Base-by-base conservation (phyloP, 805 yeast species). In the Ogataea nakhonphanomensis region DNA sequence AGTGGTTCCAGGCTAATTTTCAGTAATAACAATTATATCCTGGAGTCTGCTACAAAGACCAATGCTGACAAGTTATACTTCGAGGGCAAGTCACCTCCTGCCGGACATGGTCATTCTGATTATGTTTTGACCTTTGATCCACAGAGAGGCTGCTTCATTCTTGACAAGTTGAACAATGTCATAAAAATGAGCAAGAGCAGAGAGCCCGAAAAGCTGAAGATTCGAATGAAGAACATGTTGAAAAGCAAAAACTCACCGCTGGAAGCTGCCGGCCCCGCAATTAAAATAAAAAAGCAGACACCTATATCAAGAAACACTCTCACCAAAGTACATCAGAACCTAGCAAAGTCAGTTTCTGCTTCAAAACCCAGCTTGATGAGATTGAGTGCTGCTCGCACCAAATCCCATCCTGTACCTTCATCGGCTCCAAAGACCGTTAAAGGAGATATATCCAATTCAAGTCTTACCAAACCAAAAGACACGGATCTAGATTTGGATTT, bases 171-270 rank as follows among this genome's bases (percentile, higher is more conserved):
- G 41, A 46, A 46, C 27, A 61, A 62, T 2, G 43, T 50, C 9
- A 46, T 63, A 22, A 51, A 56, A 29, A 52, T 63, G 60, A 53
- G 43, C 37, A 62, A 61, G 46, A 58, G 66, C 3, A 45, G 67
- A 28, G 60, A 59, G 25, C 60, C 61, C 3, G 46, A 49, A 5
- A 46, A 48, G 29, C 30, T 58, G 5, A 42, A 46, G 33, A 11
- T 23, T 7, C 47, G 47, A 29, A 21, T 55, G 24, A 22, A 30
- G n/a, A 25, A 27, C n/a, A 15, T 29, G 26, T 5, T 33, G 20
- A 17, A 17, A 17, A 17, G 20, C 5, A 17, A 17, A 17, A 17
- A 5, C 20, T 17, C 20, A 5, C 20, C 20, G 20, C 5, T 17
- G 20, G 20, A 17, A 17, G 20, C 20, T 17, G 5, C 20, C 20